phyloP scores from a whole-genome alignment of 75 land plant species.

The Sequoia sempervirens region DNA sequence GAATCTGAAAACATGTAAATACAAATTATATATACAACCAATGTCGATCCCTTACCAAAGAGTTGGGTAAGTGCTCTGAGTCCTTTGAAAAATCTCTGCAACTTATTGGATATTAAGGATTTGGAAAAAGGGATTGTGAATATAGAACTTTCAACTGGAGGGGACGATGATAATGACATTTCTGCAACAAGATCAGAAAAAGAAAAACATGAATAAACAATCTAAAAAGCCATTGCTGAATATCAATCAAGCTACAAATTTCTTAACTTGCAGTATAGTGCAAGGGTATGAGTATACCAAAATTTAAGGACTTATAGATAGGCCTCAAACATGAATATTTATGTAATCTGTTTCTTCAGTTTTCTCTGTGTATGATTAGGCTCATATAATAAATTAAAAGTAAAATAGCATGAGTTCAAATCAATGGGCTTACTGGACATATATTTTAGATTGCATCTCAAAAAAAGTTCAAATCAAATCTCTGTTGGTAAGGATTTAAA shows the following conservation, averaged over 20 bases:
- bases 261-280: not conserved
- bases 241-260: not conserved
- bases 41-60: conserved; percentile 26
- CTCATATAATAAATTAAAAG: not conserved
- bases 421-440: not conserved
- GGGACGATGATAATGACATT: not conserved
- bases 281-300: not conserved
- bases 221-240: not conserved
- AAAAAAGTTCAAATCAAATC: too few species aligned
- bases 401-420: not conserved
- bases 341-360: not conserved
- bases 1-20: not conserved
- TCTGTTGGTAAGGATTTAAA: too few species aligned
- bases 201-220: not conserved
- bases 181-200: conserved; percentile 2
- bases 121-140: conserved; percentile 3
- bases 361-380: not conserved
- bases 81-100: conserved; percentile 52
- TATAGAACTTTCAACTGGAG: conserved; percentile 5
- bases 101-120: conserved; percentile 23
- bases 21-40: not conserved
- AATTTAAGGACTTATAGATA: not conserved
- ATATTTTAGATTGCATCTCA: not conserved
- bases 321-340: not conserved
- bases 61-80: conserved; percentile 47